Percentiles rank a stretch among this genome's conserved stretches.
Conservation (phyloP, 257 asterid genomes). For the Petunia axillaris region DNA sequence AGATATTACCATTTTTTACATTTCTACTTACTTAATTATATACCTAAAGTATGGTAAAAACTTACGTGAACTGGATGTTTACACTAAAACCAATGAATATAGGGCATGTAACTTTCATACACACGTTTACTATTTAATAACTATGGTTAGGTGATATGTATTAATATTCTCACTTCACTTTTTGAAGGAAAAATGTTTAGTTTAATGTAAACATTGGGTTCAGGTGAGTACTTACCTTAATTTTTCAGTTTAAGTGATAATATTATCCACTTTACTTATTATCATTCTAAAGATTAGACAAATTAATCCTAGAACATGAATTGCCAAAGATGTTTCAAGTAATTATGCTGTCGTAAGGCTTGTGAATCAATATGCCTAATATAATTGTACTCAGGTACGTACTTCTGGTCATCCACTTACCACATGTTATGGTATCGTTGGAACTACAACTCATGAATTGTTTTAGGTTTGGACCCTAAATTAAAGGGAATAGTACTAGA, state of each 20-base stretch:
- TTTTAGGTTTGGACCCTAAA: background rate
- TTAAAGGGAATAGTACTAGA: background rate
- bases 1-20: too few relatives aligned
- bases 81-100: too few relatives aligned
- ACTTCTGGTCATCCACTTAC: background rate
- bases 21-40: too few relatives aligned
- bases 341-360: background rate
- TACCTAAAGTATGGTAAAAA: too few relatives aligned
- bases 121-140: too few relatives aligned
- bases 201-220: too few relatives aligned
- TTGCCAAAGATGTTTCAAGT: background rate
- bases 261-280: background rate
- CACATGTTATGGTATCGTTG: background rate
- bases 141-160: too few relatives aligned
- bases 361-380: background rate
- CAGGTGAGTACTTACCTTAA: background rate
- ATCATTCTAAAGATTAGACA: background rate
- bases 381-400: too few relatives aligned
- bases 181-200: too few relatives aligned
- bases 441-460: background rate
- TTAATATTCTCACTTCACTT: too few relatives aligned
- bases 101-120: too few relatives aligned
- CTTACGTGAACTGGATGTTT: too few relatives aligned
- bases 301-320: background rate
- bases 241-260: background rate